A percentile compares a stretch with the other conserved stretches of the same genome.
phyloP scores from a whole-genome alignment of 164 flowering plant genomes.

The Kalanchoe fedtschenkoi region DNA sequence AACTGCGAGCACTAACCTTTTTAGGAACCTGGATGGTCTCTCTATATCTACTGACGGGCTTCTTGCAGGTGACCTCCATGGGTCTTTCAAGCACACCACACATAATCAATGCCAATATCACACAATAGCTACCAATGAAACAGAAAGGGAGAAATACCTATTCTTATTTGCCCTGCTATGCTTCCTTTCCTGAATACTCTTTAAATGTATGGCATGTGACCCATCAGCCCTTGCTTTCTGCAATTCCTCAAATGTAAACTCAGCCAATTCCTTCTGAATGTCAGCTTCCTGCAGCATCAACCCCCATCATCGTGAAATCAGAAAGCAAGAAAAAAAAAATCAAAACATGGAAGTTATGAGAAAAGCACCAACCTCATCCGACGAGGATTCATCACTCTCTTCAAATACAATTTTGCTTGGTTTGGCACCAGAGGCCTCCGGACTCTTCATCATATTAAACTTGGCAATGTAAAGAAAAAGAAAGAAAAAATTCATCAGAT shows the following conservation, averaged over 20 bases:
- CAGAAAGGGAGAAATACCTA: conserved; percentile 25
- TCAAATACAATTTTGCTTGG: background rate
- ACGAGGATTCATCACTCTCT: conserved; percentile 4
- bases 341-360: background rate
- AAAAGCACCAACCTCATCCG: background rate
- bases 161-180: conserved; percentile 59
- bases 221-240: conserved; percentile 66
- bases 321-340: background rate
- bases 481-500: no score
- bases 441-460: background rate
- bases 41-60: conserved; percentile 62
- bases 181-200: conserved; percentile 26
- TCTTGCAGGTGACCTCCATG: conserved; percentile 72
- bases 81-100: conserved; percentile 36
- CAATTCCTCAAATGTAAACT: conserved; percentile 64
- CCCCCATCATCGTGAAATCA: background rate
- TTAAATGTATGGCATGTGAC: conserved; percentile 22
- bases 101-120: background rate
- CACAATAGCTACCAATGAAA: background rate
- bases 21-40: conserved; percentile 74
- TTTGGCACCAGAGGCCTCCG: background rate
- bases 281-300: conserved; percentile 35
- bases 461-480: no score
- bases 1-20: conserved; percentile 27
- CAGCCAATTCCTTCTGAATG: conserved; percentile 56